Evolutionary conservation across 176 grass and related monocot species (phyloP), one percentile per base, ranked within the genome.

Genomic region (Zea luxurians): DNA sequence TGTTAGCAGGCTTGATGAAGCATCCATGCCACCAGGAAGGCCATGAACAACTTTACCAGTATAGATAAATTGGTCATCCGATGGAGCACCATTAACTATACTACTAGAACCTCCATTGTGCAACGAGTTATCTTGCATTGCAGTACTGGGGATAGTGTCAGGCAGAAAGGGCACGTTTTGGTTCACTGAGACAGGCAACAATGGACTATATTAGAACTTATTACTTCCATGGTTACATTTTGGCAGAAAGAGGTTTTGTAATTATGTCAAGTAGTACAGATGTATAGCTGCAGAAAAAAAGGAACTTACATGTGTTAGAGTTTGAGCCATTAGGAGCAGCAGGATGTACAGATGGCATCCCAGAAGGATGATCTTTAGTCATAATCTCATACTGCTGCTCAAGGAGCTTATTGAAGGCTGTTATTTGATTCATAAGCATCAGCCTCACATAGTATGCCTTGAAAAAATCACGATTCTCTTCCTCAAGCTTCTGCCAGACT

Each of bases 401-500:
- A 71, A 95, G 86, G 46, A 99, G 90, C 58, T 83, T 93, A 83
- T 99, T 99, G 75, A 99, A 99, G 8, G 74, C 70, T 67, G 20
- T 3, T 64, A 99, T 99, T 90, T 99, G 96, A 83, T 91, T 85
- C 83, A 95, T 99, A 68, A 99, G 92, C 87, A 87, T 99, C 82
- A 99, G 75, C 75, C 96, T 99, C 64, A 91, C 81, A 86, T 99
- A 94, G 79, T 99, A 99, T 78, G 92, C 96, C 48, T 95, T 93
- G 45, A 99, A 99, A 81, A 99, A 95, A 42, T 99, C 92, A 35
- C 48, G 92, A 89, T 99, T 99, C 83, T 99, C 92, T 78, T 99
- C 96, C 65, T 95, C 92, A 18, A 99, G 96, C 78, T 95, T 99
- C 88, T 95, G 96, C 96, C 96, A 99, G 44, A 99, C 96, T 99